Percentiles rank a stretch among this genome's conserved stretches.
Conservation (phyloP, 129 eudicot species). For the sunflower (Helianthus annuus) region DNA sequence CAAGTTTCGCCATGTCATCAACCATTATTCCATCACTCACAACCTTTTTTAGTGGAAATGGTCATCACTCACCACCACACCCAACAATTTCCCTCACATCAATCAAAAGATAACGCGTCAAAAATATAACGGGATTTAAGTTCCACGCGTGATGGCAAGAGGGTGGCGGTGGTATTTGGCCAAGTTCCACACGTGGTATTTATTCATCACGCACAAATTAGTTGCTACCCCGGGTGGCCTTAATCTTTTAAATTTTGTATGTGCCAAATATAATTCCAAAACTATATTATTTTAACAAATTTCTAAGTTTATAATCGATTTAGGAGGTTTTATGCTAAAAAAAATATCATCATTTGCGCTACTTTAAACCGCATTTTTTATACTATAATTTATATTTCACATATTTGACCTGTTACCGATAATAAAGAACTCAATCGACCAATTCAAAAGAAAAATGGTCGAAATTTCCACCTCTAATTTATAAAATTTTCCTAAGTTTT, state of each 20-base stretch:
- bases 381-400: background rate
- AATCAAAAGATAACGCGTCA: too few relatives aligned
- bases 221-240: too few relatives aligned
- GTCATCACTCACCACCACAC: too few relatives aligned
- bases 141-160: too few relatives aligned
- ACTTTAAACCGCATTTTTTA: background rate
- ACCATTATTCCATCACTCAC: too few relatives aligned
- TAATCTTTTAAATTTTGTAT: background rate
- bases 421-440: background rate
- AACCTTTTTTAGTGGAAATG: too few relatives aligned
- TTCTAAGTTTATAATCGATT: background rate
- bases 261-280: background rate
- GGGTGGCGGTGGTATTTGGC: too few relatives aligned
- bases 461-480: background rate
- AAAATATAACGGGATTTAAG: too few relatives aligned
- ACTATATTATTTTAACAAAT: background rate
- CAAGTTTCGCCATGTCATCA: too few relatives aligned
- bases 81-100: too few relatives aligned
- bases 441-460: background rate
- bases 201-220: too few relatives aligned
- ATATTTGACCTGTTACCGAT: background rate
- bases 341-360: background rate
- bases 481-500: background rate
- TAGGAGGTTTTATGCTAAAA: background rate
- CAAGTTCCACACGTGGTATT: too few relatives aligned